Evolutionary conservation across 225 moss, liverwort and hornwort species (phyloP).

Genomic region (Antitrichia curtipendula): DNA sequence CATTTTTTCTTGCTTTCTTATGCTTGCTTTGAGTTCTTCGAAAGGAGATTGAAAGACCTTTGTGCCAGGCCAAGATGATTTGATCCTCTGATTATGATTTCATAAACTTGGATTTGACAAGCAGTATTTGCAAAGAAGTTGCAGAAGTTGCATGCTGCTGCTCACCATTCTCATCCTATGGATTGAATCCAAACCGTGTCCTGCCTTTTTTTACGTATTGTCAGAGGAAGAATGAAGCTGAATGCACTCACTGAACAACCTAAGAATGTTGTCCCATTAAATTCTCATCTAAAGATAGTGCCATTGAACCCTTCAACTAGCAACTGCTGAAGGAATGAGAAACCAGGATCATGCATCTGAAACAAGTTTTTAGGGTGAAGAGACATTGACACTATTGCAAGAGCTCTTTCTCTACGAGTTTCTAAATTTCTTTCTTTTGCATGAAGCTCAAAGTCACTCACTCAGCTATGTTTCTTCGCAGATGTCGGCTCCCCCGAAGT

Average conservation of each 20-base stretch:
- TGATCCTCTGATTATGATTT: neutral
- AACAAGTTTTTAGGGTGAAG: neutral
- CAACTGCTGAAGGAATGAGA: neutral
- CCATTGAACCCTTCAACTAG: too few species aligned
- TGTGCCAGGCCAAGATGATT: neutral
- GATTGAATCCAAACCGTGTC: neutral
- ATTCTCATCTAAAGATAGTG: too few species aligned
- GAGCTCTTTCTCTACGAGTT: neutral
- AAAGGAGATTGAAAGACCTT: neutral
- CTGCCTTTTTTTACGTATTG: neutral
- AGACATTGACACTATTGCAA: neutral
- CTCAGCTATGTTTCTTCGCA: neutral
- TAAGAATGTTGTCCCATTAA: neutral
- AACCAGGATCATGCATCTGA: neutral
- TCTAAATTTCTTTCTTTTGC: neutral
- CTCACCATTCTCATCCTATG: neutral
- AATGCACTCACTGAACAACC: neutral
- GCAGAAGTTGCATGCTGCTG: neutral
- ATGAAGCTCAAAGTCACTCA: neutral
- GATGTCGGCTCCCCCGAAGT: slow-evolving; percentile 53
- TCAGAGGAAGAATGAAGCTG: neutral
- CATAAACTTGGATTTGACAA: neutral
- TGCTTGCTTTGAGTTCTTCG: neutral
- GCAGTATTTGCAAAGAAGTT: neutral
- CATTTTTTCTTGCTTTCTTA: neutral